These are phyloP conservation scores for Microcos paniculata DNA, from an alignment of 345 rosid genomes.

Conservation along the genomic window DNA sequence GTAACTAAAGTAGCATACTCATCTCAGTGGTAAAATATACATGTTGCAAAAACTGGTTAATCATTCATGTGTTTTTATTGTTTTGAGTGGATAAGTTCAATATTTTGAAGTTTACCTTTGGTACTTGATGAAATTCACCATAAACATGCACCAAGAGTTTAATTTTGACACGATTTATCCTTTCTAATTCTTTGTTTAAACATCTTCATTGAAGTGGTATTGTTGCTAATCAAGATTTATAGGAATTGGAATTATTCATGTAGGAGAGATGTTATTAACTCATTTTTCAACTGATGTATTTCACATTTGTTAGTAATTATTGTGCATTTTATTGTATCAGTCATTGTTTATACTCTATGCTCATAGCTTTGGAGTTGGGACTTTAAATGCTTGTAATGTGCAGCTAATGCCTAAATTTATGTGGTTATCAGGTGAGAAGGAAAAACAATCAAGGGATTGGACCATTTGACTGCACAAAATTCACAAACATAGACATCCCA, in stretches of 20 bases:
- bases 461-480: slow-evolving; percentile 95
- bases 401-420: slow-evolving; percentile 9
- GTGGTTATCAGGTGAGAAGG: slow-evolving; percentile 57
- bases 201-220: not conserved
- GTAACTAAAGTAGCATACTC: not conserved
- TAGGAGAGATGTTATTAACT: not conserved
- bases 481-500: slow-evolving; percentile 38
- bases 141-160: not conserved
- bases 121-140: not conserved
- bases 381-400: not conserved
- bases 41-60: not conserved
- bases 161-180: not conserved
- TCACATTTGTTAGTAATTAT: not conserved
- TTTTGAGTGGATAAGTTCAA: not conserved
- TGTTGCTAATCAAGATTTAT: not conserved
- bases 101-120: not conserved
- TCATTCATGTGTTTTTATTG: not conserved
- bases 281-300: not conserved
- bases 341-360: not conserved
- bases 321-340: not conserved
- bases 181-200: not conserved
- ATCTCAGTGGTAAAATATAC: not conserved
- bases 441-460: slow-evolving; percentile 75
- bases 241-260: slow-evolving; percentile 1
- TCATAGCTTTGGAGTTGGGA: not conserved